Percentiles rank a stretch among this genome's conserved stretches.
phyloP scores from a whole-genome alignment of 768 basidiomycete genomes.

The Lyophyllum shimeji region DNA sequence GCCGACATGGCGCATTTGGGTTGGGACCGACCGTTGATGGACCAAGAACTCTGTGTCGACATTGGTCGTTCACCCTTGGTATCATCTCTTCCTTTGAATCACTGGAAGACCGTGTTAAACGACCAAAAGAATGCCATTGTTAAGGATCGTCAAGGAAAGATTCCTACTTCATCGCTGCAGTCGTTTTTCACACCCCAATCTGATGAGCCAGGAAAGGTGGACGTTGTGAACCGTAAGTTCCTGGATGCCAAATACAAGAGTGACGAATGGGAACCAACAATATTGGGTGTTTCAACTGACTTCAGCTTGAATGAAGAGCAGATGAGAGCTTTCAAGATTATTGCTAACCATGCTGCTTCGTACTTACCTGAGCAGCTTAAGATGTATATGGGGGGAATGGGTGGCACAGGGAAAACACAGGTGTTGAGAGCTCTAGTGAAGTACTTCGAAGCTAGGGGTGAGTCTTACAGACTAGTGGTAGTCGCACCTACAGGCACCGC shows the following conservation, averaged over 20 bases:
- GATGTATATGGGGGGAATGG: slow-evolving; percentile 34
- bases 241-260: neutral
- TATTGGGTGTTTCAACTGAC: neutral
- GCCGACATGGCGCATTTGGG: neutral
- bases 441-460: neutral
- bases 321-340: slow-evolving; percentile 14
- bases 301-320: slow-evolving; percentile 9
- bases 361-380: slow-evolving; percentile 13
- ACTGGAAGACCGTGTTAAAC: neutral
- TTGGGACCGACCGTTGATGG: slow-evolving; percentile 1
- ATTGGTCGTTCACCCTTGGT: neutral
- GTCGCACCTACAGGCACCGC: slow-evolving; percentile 30
- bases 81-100: neutral
- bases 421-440: slow-evolving; percentile 22
- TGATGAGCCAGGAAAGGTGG: too few relatives aligned
- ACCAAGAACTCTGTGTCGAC: neutral
- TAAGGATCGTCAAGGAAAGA: neutral
- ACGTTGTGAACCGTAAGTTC: neutral
- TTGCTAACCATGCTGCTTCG: slow-evolving; percentile 17
- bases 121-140: neutral
- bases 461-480: slow-evolving; percentile 1
- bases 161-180: neutral
- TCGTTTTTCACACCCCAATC: neutral
- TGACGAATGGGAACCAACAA: neutral
- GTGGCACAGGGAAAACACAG: slow-evolving; percentile 29